These are phyloP conservation scores for Botrytis elliptica DNA, from an alignment of 2,329 filamentous ascomycete genomes.

Conservation along the genomic window DNA sequence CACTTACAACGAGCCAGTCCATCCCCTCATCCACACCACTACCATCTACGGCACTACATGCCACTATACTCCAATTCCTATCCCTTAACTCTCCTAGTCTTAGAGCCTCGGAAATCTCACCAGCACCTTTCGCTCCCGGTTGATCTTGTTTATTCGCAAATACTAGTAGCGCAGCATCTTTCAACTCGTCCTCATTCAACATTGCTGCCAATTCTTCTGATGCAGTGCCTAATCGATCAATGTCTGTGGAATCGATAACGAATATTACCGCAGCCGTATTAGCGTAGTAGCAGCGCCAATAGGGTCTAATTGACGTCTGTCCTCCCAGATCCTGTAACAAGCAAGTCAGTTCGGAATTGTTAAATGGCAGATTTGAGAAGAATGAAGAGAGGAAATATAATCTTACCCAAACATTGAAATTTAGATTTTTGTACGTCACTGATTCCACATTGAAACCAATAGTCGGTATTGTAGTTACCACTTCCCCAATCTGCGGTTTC, in stretches of 20 bases:
- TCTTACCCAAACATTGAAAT: conserved; percentile 96
- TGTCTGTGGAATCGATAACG: conserved; percentile 97
- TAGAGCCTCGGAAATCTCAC: conserved; percentile 92
- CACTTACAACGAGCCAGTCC: conserved; percentile 81
- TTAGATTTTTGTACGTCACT: conserved; percentile 96
- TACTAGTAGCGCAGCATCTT: conserved; percentile 86
- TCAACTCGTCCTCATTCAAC: conserved; percentile 95
- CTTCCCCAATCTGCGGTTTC: conserved; percentile 78
- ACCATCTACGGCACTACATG: conserved; percentile 93
- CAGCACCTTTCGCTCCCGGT: conserved; percentile 91
- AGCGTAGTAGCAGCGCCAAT: conserved; percentile 99
- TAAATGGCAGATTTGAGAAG: conserved; percentile 1
- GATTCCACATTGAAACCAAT: conserved; percentile 99
- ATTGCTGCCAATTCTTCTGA: conserved; percentile 91
- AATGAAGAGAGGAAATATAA: not conserved
- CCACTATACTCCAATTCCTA: conserved; percentile 98
- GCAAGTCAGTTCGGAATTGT: conserved; percentile 8
- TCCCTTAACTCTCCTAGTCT: conserved; percentile 88
- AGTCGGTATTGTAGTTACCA: conserved; percentile 97
- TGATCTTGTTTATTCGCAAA: conserved; percentile 99
- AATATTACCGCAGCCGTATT: conserved; percentile 99
- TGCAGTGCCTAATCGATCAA: conserved; percentile 88
- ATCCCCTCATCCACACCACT: conserved; percentile 94
- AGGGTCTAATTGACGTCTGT: conserved; percentile 97
- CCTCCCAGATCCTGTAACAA: conserved; percentile 76